Conservation (phyloP, 768 basidiomycete genomes). For the Stropharia rugosoannulata region DNA sequence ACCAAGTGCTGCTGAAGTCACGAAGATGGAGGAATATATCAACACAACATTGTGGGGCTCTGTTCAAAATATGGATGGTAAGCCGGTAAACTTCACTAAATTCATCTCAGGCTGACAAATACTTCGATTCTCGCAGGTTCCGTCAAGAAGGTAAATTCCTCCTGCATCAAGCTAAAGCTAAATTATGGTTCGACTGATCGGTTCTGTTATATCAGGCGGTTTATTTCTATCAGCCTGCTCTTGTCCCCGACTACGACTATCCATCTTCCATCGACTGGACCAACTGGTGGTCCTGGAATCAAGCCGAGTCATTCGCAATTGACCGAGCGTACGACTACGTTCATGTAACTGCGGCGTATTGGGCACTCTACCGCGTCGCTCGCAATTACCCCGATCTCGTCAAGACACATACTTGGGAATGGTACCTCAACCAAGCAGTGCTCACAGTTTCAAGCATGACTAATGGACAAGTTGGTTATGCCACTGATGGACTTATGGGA, state of each 20-base stretch:
- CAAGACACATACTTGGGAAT: slow-evolving; percentile 48
- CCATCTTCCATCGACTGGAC: slow-evolving; percentile 48
- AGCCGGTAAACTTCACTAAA: not conserved
- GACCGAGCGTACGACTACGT: slow-evolving; percentile 56
- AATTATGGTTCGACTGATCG: not conserved
- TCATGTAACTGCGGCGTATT: slow-evolving; percentile 49
- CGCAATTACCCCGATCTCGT: slow-evolving; percentile 54
- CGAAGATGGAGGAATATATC: slow-evolving; percentile 50
- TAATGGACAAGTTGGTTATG: slow-evolving; percentile 42
- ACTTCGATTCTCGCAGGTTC: slow-evolving; percentile 30
- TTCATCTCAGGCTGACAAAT: not conserved
- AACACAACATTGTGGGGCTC: slow-evolving; percentile 47
- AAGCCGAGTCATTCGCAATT: slow-evolving; percentile 43
- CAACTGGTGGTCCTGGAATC: slow-evolving; percentile 60
- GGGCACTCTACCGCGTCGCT: slow-evolving; percentile 56
- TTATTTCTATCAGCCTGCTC: slow-evolving; percentile 48
- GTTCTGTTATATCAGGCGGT: slow-evolving; percentile 33
- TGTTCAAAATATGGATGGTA: slow-evolving; percentile 49
- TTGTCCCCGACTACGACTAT: slow-evolving; percentile 46
- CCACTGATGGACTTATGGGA: slow-evolving; percentile 51
- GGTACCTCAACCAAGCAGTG: slow-evolving; percentile 57
- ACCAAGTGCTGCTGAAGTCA: slow-evolving; percentile 51
- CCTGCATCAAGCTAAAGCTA: not conserved
- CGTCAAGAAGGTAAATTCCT: slow-evolving; percentile 43
- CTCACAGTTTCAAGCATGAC: slow-evolving; percentile 47